Evolutionary conservation across 2,329 filamentous ascomycete genomes (phyloP), one percentile per base, ranked within the genome.

Genomic region (Metarhizium guizhouense): DNA sequence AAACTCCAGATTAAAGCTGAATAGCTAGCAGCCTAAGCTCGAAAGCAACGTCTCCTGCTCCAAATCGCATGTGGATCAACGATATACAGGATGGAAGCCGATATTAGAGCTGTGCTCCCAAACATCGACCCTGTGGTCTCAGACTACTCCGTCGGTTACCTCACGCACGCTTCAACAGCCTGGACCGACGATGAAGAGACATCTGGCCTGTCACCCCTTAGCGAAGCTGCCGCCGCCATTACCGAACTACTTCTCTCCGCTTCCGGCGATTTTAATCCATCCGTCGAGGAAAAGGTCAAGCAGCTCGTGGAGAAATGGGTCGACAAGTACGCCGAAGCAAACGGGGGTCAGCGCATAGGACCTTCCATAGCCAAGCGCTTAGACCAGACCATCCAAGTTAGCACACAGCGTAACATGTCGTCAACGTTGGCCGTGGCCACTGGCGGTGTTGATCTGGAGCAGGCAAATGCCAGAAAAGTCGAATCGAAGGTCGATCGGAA

Each of bases 401-500:
- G 90, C 70, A 86, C 92, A 30, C 90, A 96, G 74, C 83, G 90
- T 61, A 96, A 96, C 73, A 93, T 99, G 75, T 99, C 94, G 36
- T 95, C 94, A 6, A 99, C 94, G 3, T 75, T 99, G 62, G 93
- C 91, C 25, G 84, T 99, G 52, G 84, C 92, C 7, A 88, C 87
- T 54, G 89, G 85, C 55, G 86, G 80, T 57, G 90, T 99, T 43
- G 94, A 99, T 68, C 80, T 99, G 30, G 94, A 99, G 72, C 95
- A 93, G 56, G 91, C 92, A 68, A 95, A 95, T 68, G 80, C 84
- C 43, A 83, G 93, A 65, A 97, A 97, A 75, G 89, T 99, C 57
- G 94, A 99, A 76, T 97, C 93, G 65, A 90, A 93, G 70, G 94
- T 99, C 58, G 94, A 99, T 74, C 86, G 87, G 69, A 99, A 97